These are phyloP conservation scores for Pythium brachiatum DNA, from an alignment of 352 stramenopile genomes.

Conservation along the genomic window DNA sequence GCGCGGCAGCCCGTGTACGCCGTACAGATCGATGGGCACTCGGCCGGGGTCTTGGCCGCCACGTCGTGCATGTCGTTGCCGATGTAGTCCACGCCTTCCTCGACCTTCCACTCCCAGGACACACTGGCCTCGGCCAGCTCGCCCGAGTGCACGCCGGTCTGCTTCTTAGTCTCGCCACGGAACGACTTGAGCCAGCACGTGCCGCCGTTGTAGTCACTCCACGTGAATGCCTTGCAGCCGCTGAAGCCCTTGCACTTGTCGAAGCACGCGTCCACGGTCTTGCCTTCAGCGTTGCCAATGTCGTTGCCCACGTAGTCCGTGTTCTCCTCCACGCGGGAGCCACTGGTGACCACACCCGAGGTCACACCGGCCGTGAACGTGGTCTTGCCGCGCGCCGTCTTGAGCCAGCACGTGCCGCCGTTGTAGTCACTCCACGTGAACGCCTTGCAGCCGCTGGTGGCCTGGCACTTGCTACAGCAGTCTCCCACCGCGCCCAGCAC, in stretches of 20 bases:
- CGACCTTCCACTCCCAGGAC: neutral
- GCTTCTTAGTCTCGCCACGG: conserved; percentile 2
- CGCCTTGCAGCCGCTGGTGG: conserved; percentile 12
- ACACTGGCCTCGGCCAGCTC: neutral
- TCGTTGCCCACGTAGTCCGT: too few relatives aligned
- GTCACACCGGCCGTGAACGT: neutral
- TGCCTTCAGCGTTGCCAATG: neutral
- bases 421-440: conserved; percentile 47
- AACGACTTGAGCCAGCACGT: conserved; percentile 51
- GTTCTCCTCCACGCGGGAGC: neutral
- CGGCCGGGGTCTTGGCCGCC: neutral
- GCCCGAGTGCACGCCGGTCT: neutral
- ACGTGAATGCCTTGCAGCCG: conserved; percentile 26
- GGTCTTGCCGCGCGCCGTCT: conserved; percentile 12
- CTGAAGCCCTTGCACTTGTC: neutral
- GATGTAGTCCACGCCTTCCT: conserved; percentile 10
- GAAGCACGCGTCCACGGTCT: neutral
- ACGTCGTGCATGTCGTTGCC: neutral
- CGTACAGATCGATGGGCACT: neutral
- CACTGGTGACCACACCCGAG: neutral
- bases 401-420: conserved; percentile 53
- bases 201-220: conserved; percentile 42
- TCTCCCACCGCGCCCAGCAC: neutral
- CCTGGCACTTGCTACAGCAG: conserved; percentile 4
- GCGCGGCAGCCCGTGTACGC: conserved; percentile 4